A percentile compares a stretch with the other conserved stretches of the same genome.
These are phyloP conservation scores for Wallacemonas sp. DNA, from an alignment of 208 protist genomes.

Conservation along the genomic window DNA sequence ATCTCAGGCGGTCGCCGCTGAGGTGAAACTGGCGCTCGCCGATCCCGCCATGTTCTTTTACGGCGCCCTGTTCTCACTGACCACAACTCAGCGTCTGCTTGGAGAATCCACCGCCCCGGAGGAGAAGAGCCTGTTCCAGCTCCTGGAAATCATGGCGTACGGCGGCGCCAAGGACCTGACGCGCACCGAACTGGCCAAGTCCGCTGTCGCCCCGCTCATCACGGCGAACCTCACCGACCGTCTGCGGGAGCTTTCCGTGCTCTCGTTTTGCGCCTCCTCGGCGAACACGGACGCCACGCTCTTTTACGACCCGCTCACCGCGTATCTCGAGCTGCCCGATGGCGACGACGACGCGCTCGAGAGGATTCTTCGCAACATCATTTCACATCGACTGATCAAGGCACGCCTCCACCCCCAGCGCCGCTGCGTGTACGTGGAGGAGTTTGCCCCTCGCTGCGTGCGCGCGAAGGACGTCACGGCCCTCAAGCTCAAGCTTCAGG, in stretches of 20 bases:
- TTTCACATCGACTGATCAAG: constrained; percentile 42
- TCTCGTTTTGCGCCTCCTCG: constrained; percentile 28
- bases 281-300: constrained; percentile 21
- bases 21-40: constrained; percentile 28
- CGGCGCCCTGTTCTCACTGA: constrained; percentile 27
- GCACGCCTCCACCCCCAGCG: constrained; percentile 48
- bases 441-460: constrained; percentile 49
- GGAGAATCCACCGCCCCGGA: constrained; percentile 10
- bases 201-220: constrained; percentile 7
- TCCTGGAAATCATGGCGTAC: constrained; percentile 36
- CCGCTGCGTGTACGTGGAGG: constrained; percentile 35
- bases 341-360: constrained; percentile 34
- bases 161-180: constrained; percentile 27
- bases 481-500: constrained; percentile 37
- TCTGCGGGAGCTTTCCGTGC: constrained; percentile 43
- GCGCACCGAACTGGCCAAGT: constrained; percentile 7
- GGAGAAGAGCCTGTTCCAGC: constrained; percentile 23
- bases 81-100: constrained; percentile 20
- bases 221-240: constrained; percentile 27
- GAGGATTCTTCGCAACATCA: constrained; percentile 44
- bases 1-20: constrained; percentile 5
- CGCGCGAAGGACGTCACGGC: constrained; percentile 23
- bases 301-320: constrained; percentile 28
- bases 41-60: constrained; percentile 56
- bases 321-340: constrained; percentile 19